Evolutionary conservation across 2,329 filamentous ascomycete species (phyloP), one percentile per base, ranked within the genome.

Genomic region (Cladosporium austrohemisphaericum): DNA sequence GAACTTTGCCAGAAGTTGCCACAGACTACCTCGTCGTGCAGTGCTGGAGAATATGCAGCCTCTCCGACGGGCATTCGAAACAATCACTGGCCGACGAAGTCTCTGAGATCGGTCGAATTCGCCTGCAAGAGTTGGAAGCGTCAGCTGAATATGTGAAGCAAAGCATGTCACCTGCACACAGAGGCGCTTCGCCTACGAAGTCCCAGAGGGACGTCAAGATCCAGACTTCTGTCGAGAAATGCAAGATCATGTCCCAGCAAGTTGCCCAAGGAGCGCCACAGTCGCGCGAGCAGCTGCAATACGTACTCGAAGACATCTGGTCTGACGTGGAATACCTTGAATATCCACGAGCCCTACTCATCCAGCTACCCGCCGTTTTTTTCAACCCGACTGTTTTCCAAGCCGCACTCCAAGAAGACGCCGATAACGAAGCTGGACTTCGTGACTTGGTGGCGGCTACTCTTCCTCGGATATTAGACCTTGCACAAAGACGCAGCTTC

Each of bases 311-410:
- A 8, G 64, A 65, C 26, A 60, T 76, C n/a, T 76, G 72, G 71
- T 68, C 68, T 25, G 73, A 76, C 51, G 59, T 73, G 2, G 74
- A 75, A 50, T 70, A 70, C 41, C 68, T 75, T 43, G 73, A 76
- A 33, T 75, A 72, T 53, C 67, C 68, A 10, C 68, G 71, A 52
- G 59, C 59, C 2, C 62, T 71, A 1, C 61, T 70, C 4, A 54
- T 71, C 36, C 57, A 62, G 13, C 31, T 74, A 7, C 68, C 71
- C 3, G 45, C 52, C 4, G 47, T 71, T 3, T 58, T 69, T 13
- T 66, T 72, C 35, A 69, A 72, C 45, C 58, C 62, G 6, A n/a
- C 29, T 5, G 40, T 52, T 1, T 29, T 49, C n/a, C 29, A 28
- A 50, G 23, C 2, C 65, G 61, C 50, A 4, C 6, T 44, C 8